Evolutionary conservation across 2,329 filamentous ascomycete genomes (phyloP).

Genomic region (Penicillium brasilianum): DNA sequence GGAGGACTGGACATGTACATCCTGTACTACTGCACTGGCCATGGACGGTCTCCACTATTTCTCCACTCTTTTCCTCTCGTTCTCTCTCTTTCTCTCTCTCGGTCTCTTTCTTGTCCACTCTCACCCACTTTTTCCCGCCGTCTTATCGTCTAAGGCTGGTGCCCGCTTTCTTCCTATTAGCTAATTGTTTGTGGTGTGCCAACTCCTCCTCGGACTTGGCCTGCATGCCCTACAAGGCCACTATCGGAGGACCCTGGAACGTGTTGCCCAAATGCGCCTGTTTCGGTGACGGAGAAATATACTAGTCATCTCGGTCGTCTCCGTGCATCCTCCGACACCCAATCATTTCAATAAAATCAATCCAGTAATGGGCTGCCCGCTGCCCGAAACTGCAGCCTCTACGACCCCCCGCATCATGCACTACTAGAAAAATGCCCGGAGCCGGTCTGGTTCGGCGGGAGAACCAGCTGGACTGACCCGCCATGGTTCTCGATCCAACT

Average conservation of each 20-base stretch:
- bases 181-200: slow-evolving; percentile 15
- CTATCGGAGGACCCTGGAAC: no score
- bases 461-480: slow-evolving; percentile 5
- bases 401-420: neutral
- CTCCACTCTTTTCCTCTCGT: neutral
- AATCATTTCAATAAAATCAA: neutral
- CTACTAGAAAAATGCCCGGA: neutral
- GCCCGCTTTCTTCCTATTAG: slow-evolving; percentile 22
- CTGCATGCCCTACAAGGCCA: no score
- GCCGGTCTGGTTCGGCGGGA: slow-evolving; percentile 3
- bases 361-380: neutral
- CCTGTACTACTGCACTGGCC: no score
- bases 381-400: neutral
- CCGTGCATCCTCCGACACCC: neutral
- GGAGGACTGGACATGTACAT: no score
- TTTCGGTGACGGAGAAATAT: neutral
- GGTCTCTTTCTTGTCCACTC: neutral
- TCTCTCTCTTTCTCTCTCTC: neutral
- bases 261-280: neutral
- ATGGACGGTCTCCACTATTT: no score
- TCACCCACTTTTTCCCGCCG: neutral
- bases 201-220: slow-evolving; percentile 22
- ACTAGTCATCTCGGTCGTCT: neutral
- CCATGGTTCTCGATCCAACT: neutral
- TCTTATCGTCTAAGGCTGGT: slow-evolving; percentile 11